Evolutionary conservation across 768 basidiomycete genomes (phyloP), one percentile per base, ranked within the genome.

Genomic region (Candolleomyces efflorescens): DNA sequence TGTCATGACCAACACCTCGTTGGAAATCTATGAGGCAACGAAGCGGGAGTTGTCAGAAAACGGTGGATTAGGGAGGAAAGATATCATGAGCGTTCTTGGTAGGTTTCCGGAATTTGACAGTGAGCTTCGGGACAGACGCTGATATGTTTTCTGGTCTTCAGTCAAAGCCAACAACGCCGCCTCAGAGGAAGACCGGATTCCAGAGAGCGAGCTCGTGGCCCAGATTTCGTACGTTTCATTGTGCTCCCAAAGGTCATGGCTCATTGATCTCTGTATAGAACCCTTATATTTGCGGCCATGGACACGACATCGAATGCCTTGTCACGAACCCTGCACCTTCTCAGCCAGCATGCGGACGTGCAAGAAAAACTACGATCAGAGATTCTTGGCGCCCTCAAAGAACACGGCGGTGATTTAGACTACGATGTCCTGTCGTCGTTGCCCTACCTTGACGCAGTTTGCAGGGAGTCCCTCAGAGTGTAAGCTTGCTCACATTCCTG

Each of bases 81-180:
- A 81, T 62, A 71, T 81, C 12, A 71, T 81, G 61, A 81, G 76
- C 59, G 67, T 79, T 18, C 63, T 81, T 20, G 58, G 81, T 81
- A 61, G 22, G 76, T 59, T 17, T 3, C 10, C 55, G 1, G n/a
- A 49, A 47, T 27, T 51, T 37, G 24, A 17, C 24, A 27, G 17
- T 22, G n/a, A 5, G 46, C 18, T 18, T 3, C 11, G 3, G 3
- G 18, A n/a, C 23, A 20, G 23, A 7, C 43, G 43, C 18, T 36
- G n/a, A 52, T 32, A 4, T 17, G 15, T 26, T 10, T 17, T 37
- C 27, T 22, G 27, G 20, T 20, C 24, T 56, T 13, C 37, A 81
- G 79, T 80, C 59, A 69, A 68, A 58, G 76, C 71, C 10, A 80
- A 79, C 57, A 65, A 70, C 51, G 63, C 68, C 12, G 69, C 69